Conservation (phyloP, 192 early-diverging fungal species). For the Podochytrium sp. region DNA sequence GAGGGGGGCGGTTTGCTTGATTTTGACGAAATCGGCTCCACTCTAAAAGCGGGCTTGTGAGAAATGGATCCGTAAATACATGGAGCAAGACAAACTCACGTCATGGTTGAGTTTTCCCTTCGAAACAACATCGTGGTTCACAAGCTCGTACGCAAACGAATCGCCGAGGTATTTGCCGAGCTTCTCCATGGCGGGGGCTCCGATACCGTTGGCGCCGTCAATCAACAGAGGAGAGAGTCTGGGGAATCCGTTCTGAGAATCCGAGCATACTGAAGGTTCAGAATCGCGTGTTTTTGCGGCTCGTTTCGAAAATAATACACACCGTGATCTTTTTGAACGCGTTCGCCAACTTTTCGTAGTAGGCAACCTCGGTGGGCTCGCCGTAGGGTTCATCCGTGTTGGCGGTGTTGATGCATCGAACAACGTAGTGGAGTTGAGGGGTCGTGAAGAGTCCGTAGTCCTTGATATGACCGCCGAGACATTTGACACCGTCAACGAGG, state of each 20-base stretch:
- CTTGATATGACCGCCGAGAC: conserved; percentile 65
- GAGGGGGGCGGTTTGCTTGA: conserved; percentile 76
- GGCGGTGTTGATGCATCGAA: conserved; percentile 83
- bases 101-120: conserved; percentile 83
- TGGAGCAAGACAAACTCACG: conserved; percentile 43
- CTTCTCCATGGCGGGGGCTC: conserved; percentile 85
- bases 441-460: conserved; percentile 93
- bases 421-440: conserved; percentile 95
- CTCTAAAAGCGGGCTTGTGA: conserved; percentile 54
- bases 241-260: conserved; percentile 68
- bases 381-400: conserved; percentile 80
- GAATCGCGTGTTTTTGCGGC: conserved; percentile 63
- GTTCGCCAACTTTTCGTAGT: conserved; percentile 85
- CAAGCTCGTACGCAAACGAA: conserved; percentile 69
- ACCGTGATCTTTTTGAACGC: conserved; percentile 86
- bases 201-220: conserved; percentile 97
- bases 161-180: conserved; percentile 68
- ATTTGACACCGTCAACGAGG: conserved; percentile 80
- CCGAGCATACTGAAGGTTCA: too few relatives aligned
- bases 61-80: not conserved
- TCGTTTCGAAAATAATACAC: conserved; percentile 63
- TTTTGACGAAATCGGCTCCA: conserved; percentile 99
- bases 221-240: conserved; percentile 72
- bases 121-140: conserved; percentile 75
- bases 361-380: conserved; percentile 87